These are phyloP conservation scores for Sarcomyxa edulis DNA, from an alignment of 768 basidiomycete species.

Conservation along the genomic window DNA sequence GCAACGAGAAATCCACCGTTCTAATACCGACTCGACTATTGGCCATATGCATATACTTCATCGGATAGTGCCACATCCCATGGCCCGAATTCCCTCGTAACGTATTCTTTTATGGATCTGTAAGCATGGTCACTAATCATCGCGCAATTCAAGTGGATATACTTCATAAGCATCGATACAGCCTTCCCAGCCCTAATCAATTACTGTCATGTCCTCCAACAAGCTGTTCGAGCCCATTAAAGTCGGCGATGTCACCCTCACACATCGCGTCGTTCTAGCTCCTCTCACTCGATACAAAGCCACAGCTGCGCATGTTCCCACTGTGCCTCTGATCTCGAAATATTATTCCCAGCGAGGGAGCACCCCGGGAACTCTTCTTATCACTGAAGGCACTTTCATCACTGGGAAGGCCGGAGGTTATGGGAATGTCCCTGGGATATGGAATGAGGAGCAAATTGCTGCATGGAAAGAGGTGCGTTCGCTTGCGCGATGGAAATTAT, in stretches of 20 bases:
- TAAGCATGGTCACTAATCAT: too few relatives aligned
- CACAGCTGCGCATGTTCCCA: constrained; percentile 27
- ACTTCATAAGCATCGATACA: too few relatives aligned
- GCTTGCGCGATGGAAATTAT: background rate
- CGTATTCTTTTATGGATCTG: too few relatives aligned
- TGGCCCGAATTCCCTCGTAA: too few relatives aligned
- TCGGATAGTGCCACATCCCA: too few relatives aligned
- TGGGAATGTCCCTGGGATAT: constrained; percentile 49
- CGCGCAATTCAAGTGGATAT: too few relatives aligned
- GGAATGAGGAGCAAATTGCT: constrained; percentile 44
- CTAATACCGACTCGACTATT: too few relatives aligned
- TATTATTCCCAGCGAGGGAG: constrained; percentile 44
- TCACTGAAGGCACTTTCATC: constrained; percentile 50
- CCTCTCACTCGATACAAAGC: constrained; percentile 47
- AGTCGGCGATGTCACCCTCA: constrained; percentile 34
- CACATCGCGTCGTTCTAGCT: constrained; percentile 49
- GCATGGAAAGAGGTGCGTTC: constrained; percentile 35
- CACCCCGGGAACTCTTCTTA: constrained; percentile 41
- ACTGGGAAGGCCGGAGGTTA: constrained; percentile 38
- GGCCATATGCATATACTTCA: too few relatives aligned
- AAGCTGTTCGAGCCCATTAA: constrained; percentile 42
- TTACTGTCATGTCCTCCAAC: background rate
- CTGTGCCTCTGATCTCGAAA: constrained; percentile 27
- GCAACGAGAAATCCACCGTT: too few relatives aligned
- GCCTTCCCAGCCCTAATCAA: too few relatives aligned